Evolutionary conservation across 1,284 basidiomycete species (phyloP).

Genomic region (Spongispora temasekensis): DNA sequence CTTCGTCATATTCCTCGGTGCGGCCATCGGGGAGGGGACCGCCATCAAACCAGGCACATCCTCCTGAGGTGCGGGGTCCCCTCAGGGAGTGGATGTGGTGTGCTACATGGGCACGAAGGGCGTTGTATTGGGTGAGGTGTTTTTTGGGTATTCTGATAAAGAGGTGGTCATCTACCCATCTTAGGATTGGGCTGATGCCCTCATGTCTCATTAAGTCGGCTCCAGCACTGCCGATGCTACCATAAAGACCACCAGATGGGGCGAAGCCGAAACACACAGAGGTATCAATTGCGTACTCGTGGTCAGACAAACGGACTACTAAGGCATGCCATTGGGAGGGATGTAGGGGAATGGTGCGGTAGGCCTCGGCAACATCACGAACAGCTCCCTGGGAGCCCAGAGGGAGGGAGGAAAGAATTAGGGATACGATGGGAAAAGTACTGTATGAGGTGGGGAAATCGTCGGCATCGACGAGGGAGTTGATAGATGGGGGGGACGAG

Average conservation of each 20-base stretch:
- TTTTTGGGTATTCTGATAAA: too few relatives aligned
- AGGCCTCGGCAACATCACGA: conserved; percentile 1
- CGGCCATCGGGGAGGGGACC: too few relatives aligned
- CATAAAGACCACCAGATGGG: conserved; percentile 35
- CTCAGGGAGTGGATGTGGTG: conserved; percentile 40
- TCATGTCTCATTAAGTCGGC: too few relatives aligned
- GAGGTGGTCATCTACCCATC: too few relatives aligned
- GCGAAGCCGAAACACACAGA: conserved; percentile 32
- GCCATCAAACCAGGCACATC: too few relatives aligned
- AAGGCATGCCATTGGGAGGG: neutral
- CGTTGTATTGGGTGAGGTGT: too few relatives aligned
- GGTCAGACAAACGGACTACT: too few relatives aligned
- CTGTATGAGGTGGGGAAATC: neutral
- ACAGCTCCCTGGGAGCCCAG: neutral
- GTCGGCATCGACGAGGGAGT: neutral
- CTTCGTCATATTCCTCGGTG: too few relatives aligned
- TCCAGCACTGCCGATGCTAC: conserved; percentile 30
- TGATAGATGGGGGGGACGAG: neutral
- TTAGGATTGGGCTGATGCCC: too few relatives aligned
- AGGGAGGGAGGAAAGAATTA: too few relatives aligned
- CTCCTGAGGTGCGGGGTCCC: conserved; percentile 20
- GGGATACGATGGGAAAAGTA: conserved; percentile 1
- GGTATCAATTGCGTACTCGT: conserved; percentile 8
- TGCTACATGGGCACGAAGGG: conserved; percentile 31
- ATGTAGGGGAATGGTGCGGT: conserved; percentile 10